Percentiles rank a stretch among this genome's conserved stretches.
phyloP scores from a whole-genome alignment of 116 monocot genomes.

The Zostera marina region DNA sequence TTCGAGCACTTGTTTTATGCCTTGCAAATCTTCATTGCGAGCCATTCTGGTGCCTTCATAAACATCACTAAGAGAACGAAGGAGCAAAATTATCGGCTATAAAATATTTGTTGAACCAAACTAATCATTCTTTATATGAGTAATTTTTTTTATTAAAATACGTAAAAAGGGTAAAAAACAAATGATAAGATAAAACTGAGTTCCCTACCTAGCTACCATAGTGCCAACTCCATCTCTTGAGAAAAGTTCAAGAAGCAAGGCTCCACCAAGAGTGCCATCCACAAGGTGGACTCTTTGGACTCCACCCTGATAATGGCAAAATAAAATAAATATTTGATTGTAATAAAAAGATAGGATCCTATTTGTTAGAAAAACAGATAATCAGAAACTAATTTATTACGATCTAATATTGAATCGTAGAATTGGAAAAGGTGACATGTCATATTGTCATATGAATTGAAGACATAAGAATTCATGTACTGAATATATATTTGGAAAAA shows the following conservation, averaged over 20 bases:
- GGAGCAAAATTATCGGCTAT: not conserved
- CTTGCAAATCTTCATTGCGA: slow-evolving; percentile 50
- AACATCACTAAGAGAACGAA: slow-evolving; percentile 39
- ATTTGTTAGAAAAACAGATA: too few species aligned
- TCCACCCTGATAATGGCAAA: slow-evolving; percentile 36
- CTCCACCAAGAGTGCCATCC: slow-evolving; percentile 71
- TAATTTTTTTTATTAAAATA: not conserved
- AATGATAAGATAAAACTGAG: not conserved
- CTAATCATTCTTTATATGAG: not conserved
- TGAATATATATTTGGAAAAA: too few species aligned
- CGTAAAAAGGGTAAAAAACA: not conserved
- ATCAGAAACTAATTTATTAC: too few species aligned
- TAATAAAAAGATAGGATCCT: slow-evolving; percentile 5
- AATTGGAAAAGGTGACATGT: too few species aligned
- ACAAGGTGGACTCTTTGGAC: slow-evolving; percentile 93
- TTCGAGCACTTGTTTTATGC: slow-evolving; percentile 67
- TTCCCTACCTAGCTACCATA: slow-evolving; percentile 84
- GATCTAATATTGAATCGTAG: too few species aligned
- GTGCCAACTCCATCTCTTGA: slow-evolving; percentile 97
- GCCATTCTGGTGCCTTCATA: slow-evolving; percentile 95
- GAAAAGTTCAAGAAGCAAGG: slow-evolving; percentile 78
- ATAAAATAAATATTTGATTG: not conserved
- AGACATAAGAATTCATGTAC: too few species aligned
- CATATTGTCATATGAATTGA: too few species aligned
- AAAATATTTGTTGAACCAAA: not conserved